A percentile compares a stretch with the other conserved stretches of the same genome.
Conservation (phyloP, 768 basidiomycete genomes). For the Boletus vinaceobasis region DNA sequence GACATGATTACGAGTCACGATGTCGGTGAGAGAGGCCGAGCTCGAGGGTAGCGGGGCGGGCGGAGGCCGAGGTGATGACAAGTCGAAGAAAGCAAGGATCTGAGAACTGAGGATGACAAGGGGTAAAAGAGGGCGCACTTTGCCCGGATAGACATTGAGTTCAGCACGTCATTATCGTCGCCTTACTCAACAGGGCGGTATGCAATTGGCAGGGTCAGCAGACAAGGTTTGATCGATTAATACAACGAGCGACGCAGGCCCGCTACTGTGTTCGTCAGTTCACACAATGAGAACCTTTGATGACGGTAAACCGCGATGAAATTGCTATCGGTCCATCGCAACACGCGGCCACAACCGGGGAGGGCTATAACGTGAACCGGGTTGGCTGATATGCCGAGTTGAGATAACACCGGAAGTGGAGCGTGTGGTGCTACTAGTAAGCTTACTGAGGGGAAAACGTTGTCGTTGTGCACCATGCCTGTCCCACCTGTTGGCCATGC, state of each 20-base stretch:
- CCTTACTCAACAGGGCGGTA: too few relatives aligned
- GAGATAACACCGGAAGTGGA: neutral
- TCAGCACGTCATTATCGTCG: neutral
- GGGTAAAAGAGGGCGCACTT: neutral
- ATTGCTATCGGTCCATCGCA: neutral
- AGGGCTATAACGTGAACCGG: neutral
- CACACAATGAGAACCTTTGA: too few relatives aligned
- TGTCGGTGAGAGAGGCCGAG: neutral
- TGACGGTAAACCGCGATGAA: too few relatives aligned
- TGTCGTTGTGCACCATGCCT: neutral
- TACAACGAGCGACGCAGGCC: too few relatives aligned
- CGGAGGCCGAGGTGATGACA: neutral
- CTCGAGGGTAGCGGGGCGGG: neutral
- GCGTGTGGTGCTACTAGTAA: neutral
- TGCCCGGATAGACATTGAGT: neutral
- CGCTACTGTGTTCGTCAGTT: too few relatives aligned
- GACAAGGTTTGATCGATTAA: too few relatives aligned
- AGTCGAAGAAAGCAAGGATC: neutral
- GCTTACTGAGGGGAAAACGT: neutral
- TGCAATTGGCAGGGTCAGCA: too few relatives aligned
- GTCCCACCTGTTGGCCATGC: neutral
- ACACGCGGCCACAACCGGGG: neutral
- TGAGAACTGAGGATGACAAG: neutral
- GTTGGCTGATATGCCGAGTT: neutral
- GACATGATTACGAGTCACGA: neutral